A percentile compares a stretch with the other conserved stretches of the same genome.
phyloP scores from a whole-genome alignment of 257 asterid species.

The Lantana camara region DNA sequence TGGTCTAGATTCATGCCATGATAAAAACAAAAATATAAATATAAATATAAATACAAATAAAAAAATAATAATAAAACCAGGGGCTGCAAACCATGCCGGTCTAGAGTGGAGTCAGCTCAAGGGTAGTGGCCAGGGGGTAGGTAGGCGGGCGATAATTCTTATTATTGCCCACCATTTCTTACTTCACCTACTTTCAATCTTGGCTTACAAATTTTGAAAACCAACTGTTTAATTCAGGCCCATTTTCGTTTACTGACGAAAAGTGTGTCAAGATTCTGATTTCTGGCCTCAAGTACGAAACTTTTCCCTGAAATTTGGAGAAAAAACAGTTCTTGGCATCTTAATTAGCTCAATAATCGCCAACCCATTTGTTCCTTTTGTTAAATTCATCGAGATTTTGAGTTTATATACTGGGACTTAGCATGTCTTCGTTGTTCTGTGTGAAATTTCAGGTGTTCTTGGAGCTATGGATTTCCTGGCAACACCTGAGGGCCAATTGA shows the following conservation, averaged over 20 bases:
- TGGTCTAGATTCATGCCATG: neutral
- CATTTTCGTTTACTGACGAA: conserved; percentile 8
- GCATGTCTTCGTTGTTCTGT: neutral
- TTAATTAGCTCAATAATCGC: conserved; percentile 3
- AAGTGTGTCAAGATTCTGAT: conserved; percentile 27
- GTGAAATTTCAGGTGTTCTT: conserved; percentile 31
- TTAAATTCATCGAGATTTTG: conserved; percentile 16
- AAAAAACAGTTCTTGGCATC: conserved; percentile 25
- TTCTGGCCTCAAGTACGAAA: conserved; percentile 31
- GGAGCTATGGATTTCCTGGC: conserved; percentile 73
- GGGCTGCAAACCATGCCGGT: conserved; percentile 23
- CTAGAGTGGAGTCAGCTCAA: neutral
- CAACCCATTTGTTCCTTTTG: conserved; percentile 1
- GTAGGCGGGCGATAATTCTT: conserved; percentile 22
- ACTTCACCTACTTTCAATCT: conserved; percentile 24
- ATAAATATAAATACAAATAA: neutral
- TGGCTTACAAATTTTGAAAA: neutral
- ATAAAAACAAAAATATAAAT: neutral
- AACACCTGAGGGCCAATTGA: conserved; percentile 67
- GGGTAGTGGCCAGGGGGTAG: conserved; percentile 10
- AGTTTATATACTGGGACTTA: neutral
- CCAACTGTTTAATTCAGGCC: neutral
- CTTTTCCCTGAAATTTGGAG: neutral
- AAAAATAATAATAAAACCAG: too few relatives aligned
- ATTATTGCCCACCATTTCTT: conserved; percentile 19